These are phyloP conservation scores for Vaccinium myrtillus DNA, from an alignment of 148 eudicot species.

Conservation along the genomic window DNA sequence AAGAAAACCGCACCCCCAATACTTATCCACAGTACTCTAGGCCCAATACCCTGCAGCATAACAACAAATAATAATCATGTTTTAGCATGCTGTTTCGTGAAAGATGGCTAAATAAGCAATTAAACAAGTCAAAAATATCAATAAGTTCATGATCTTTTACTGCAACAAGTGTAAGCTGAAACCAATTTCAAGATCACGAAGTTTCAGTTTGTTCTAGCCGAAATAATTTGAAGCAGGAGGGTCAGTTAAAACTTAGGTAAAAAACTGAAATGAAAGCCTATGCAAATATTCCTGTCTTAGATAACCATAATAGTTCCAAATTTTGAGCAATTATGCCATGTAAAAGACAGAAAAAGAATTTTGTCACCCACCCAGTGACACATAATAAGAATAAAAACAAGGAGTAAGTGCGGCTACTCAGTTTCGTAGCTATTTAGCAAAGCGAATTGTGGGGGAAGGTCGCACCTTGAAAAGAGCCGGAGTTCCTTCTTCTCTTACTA, in stretches of 20 bases:
- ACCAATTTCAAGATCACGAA: neutral
- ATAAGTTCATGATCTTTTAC: neutral
- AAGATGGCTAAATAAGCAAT: neutral
- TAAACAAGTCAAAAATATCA: neutral
- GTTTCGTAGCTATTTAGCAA: neutral
- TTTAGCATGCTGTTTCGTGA: neutral
- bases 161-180: no score
- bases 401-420: neutral
- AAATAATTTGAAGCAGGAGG: neutral
- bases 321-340: neutral
- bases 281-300: neutral
- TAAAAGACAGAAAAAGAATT: neutral
- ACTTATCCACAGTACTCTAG: slow-evolving; percentile 87
- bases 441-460: neutral
- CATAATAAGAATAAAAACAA: neutral
- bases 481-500: slow-evolving; percentile 70
- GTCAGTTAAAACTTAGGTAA: neutral
- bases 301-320: neutral
- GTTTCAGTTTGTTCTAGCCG: neutral
- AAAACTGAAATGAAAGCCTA: neutral
- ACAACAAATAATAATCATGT: neutral
- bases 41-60: slow-evolving; percentile 78
- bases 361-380: neutral
- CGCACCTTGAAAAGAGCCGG: slow-evolving; percentile 63
- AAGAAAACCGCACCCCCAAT: slow-evolving; percentile 87